phyloP scores from a whole-genome alignment of 75 land plant genomes.

The Pinus tabuliformis region DNA sequence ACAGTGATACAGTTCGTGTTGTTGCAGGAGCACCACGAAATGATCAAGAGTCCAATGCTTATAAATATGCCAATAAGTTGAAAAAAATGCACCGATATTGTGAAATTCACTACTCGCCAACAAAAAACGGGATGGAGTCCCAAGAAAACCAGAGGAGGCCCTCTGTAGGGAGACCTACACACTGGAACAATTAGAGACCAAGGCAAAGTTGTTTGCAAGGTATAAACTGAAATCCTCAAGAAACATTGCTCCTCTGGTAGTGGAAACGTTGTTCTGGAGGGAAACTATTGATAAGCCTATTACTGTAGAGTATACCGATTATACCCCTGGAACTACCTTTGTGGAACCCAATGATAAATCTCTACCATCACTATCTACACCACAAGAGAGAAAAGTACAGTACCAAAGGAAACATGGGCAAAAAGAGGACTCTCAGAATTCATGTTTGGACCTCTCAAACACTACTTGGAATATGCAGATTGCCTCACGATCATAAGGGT shows the following conservation, averaged over 20 bases:
- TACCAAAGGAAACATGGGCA: not conserved
- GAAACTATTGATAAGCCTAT: constrained; percentile 77
- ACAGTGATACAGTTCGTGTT: not conserved
- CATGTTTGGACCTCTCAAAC: constrained; percentile 42
- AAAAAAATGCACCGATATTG: constrained; percentile 1
- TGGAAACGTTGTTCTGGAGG: constrained; percentile 86
- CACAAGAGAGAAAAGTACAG: not conserved
- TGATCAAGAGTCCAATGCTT: not conserved
- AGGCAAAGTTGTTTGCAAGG: constrained; percentile 68
- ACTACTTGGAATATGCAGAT: constrained; percentile 92
- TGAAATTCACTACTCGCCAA: constrained; percentile 79
- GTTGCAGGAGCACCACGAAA: not conserved
- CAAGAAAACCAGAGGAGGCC: constrained; percentile 22
- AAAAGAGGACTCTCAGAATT: constrained; percentile 10
- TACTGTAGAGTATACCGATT: constrained; percentile 92
- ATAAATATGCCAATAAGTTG: not conserved
- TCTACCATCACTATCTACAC: not conserved
- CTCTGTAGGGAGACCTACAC: constrained; percentile 72
- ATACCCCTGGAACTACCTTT: constrained; percentile 97
- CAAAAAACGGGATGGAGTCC: constrained; percentile 94
- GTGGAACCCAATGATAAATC: constrained; percentile 16
- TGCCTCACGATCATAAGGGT: constrained; percentile 79
- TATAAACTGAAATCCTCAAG: constrained; percentile 37
- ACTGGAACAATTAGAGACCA: constrained; percentile 79
- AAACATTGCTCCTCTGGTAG: constrained; percentile 38